phyloP scores from a whole-genome alignment of 352 stramenopile genomes.

The Phytopythium sindhum region DNA sequence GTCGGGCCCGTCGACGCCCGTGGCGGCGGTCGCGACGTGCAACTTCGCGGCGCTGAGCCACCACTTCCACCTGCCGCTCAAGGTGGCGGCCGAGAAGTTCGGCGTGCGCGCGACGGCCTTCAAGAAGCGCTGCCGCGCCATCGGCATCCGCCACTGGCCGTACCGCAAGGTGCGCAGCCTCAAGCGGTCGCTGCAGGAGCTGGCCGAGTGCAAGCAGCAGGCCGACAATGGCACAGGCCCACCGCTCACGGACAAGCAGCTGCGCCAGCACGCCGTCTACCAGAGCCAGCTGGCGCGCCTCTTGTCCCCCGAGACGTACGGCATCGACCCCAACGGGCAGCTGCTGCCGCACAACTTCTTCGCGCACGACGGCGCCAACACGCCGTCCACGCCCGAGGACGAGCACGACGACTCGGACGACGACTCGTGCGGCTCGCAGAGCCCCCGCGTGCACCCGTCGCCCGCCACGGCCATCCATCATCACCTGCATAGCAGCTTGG shows the following conservation, averaged over 20 bases:
- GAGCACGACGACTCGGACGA: slow-evolving; percentile 61
- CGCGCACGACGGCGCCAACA: slow-evolving; percentile 17
- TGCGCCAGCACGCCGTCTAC: slow-evolving; percentile 61
- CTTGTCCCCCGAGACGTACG: slow-evolving; percentile 77
- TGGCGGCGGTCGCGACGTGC: slow-evolving; percentile 23
- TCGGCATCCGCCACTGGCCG: slow-evolving; percentile 60
- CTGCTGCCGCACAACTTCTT: slow-evolving; percentile 39
- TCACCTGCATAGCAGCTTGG: background rate
- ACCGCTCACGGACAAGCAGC: slow-evolving; percentile 71
- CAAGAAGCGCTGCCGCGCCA: slow-evolving; percentile 57
- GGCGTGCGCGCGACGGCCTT: slow-evolving; percentile 56
- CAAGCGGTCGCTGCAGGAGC: slow-evolving; percentile 54
- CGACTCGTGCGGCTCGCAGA: slow-evolving; percentile 38
- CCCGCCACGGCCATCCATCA: slow-evolving; percentile 11
- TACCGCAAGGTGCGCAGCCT: slow-evolving; percentile 61
- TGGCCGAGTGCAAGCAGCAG: slow-evolving; percentile 62
- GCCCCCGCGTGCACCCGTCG: slow-evolving; percentile 19
- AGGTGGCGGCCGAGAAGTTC: slow-evolving; percentile 58
- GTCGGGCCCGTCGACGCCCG: slow-evolving; percentile 8
- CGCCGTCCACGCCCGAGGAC: slow-evolving; percentile 21
- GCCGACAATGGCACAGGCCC: slow-evolving; percentile 33
- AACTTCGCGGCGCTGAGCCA: slow-evolving; percentile 40
- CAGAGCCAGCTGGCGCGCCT: slow-evolving; percentile 74
- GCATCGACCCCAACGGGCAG: slow-evolving; percentile 66
- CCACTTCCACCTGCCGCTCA: slow-evolving; percentile 59